Percentiles rank a stretch among this genome's conserved stretches.
These are phyloP conservation scores for Cryptococcus hybrid DNA, from an alignment of 1,284 basidiomycete genomes.

Conservation along the genomic window DNA sequence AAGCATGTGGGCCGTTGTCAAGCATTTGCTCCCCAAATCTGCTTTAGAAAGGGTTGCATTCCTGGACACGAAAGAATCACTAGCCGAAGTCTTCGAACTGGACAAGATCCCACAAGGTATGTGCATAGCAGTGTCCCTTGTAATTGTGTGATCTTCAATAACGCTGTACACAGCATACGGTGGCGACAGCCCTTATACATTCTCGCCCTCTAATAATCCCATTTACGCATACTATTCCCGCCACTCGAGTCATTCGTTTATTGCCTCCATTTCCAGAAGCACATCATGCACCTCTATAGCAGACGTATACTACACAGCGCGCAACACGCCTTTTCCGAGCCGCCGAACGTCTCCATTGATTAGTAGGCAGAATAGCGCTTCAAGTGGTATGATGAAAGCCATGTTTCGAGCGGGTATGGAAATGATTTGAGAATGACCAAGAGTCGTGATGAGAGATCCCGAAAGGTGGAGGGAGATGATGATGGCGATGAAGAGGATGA, in stretches of 20 bases:
- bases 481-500: background rate
- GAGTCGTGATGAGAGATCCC: background rate
- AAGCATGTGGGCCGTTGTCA: constrained; percentile 53
- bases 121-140: background rate
- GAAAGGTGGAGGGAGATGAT: background rate
- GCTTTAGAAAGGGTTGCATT: constrained; percentile 54
- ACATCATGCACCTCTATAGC: constrained; percentile 38
- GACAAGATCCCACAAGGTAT: constrained; percentile 32
- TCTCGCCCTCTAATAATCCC: constrained; percentile 20
- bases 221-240: constrained; percentile 30
- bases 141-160: background rate
- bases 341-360: constrained; percentile 7
- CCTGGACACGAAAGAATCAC: constrained; percentile 26
- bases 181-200: constrained; percentile 21
- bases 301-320: constrained; percentile 45
- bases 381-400: background rate
- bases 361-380: constrained; percentile 7
- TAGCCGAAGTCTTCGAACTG: constrained; percentile 36
- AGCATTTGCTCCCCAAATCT: constrained; percentile 51
- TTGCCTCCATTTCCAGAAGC: constrained; percentile 5
- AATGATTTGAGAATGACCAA: constrained; percentile 16
- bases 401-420: constrained; percentile 4
- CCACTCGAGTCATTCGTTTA: constrained; percentile 7
- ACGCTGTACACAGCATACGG: constrained; percentile 25
- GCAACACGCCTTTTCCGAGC: constrained; percentile 24